Percentiles rank a stretch among this genome's conserved stretches.
Conservation (phyloP, 116 monocot genomes). For the Papilionanthe hybrid region DNA sequence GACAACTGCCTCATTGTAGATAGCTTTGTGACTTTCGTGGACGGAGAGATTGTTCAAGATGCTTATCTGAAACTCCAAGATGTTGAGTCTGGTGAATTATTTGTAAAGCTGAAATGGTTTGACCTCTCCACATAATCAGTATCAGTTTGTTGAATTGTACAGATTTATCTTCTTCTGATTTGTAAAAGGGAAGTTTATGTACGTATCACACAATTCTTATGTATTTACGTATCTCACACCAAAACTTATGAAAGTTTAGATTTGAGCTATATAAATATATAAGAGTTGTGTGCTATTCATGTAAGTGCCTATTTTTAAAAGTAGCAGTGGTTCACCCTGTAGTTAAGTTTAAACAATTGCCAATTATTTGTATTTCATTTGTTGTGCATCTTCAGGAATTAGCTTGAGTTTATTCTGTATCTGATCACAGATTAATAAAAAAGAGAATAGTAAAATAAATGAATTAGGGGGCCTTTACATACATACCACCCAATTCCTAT, state of each 20-base stretch:
- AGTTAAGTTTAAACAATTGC: neutral
- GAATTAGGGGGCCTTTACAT: no score
- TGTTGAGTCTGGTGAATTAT: constrained; percentile 80
- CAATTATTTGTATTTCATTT: neutral
- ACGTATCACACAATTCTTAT: no score
- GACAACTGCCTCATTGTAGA: constrained; percentile 80
- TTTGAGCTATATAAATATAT: no score
- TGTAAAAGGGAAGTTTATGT: neutral
- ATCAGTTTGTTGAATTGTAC: neutral
- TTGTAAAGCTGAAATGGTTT: constrained; percentile 59
- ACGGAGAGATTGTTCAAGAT: constrained; percentile 71
- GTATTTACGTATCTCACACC: no score
- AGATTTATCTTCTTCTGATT: neutral
- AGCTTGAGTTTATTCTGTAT: neutral
- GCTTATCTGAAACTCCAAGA: constrained; percentile 61
- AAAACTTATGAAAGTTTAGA: no score
- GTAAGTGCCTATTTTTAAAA: neutral
- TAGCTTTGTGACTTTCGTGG: constrained; percentile 45
- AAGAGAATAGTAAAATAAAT: no score
- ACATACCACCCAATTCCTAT: no score
- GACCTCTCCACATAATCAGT: constrained; percentile 9
- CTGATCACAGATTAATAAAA: no score
- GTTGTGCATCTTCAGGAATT: neutral
- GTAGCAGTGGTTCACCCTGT: neutral
- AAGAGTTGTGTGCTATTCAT: no score